These are phyloP conservation scores for Phytopythium cucurbitacearum DNA, from an alignment of 352 stramenopile species.

Conservation along the genomic window DNA sequence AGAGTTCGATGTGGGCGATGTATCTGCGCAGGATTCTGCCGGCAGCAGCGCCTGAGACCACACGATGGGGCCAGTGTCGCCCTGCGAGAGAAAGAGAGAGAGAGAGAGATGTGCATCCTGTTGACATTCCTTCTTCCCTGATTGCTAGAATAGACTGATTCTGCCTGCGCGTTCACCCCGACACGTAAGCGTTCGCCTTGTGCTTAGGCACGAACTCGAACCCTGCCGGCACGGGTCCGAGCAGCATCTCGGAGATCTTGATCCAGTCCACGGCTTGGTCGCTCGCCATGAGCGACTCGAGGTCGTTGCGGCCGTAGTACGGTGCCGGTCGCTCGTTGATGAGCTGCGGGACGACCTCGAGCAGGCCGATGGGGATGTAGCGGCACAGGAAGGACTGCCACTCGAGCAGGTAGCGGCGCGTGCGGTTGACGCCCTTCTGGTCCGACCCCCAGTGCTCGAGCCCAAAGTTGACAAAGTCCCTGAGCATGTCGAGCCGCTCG, in stretches of 20 bases:
- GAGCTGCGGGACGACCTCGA: slow-evolving; percentile 93
- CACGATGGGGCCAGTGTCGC: background rate
- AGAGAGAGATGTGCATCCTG: background rate
- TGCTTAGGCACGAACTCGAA: slow-evolving; percentile 98
- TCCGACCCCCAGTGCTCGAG: slow-evolving; percentile 99
- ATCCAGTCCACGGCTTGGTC: slow-evolving; percentile 97
- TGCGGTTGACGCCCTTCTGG: slow-evolving; percentile 97
- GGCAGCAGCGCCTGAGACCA: background rate
- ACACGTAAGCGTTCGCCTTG: slow-evolving; percentile 93
- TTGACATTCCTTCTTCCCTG: too few species aligned
- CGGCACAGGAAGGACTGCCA: slow-evolving; percentile 98
- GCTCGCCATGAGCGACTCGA: slow-evolving; percentile 98
- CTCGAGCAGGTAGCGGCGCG: slow-evolving; percentile 97
- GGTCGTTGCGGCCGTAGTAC: slow-evolving; percentile 92
- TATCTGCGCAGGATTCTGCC: background rate
- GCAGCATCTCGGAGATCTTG: slow-evolving; percentile 98
- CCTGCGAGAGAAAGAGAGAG: background rate
- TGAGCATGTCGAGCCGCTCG: slow-evolving; percentile 96
- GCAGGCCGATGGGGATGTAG: slow-evolving; percentile 97
- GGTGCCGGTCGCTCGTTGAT: slow-evolving; percentile 96
- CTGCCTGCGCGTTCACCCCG: slow-evolving; percentile 6
- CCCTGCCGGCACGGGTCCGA: slow-evolving; percentile 91
- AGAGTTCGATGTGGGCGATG: slow-evolving; percentile 10
- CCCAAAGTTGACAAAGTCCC: slow-evolving; percentile 96
- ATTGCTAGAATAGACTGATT: too few species aligned